These are phyloP conservation scores for Solanum neorickii DNA, from an alignment of 257 asterid species.

Conservation along the genomic window DNA sequence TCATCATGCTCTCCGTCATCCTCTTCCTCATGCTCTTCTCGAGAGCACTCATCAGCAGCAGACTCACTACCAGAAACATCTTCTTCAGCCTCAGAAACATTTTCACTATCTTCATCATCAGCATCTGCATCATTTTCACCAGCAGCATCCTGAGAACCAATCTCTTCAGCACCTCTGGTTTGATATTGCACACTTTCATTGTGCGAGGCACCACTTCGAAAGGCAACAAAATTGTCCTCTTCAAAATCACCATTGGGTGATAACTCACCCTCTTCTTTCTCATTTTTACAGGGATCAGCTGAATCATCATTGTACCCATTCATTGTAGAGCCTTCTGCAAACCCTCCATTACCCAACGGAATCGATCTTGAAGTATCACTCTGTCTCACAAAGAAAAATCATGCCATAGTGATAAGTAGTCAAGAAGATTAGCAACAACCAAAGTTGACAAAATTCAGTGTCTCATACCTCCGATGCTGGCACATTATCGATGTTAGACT, in stretches of 20 bases:
- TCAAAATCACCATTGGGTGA: constrained; percentile 77
- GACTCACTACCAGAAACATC: constrained; percentile 92
- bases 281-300: constrained; percentile 56
- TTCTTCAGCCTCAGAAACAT: constrained; percentile 71
- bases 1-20: constrained; percentile 69
- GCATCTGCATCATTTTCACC: constrained; percentile 76
- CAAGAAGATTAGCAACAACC: background rate
- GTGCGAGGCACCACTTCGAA: constrained; percentile 30
- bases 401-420: background rate
- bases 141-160: constrained; percentile 37
- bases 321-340: constrained; percentile 32
- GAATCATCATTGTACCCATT: constrained; percentile 34
- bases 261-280: constrained; percentile 93
- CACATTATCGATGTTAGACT: constrained; percentile 30
- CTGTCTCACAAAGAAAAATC: constrained; percentile 9
- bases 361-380: constrained; percentile 32
- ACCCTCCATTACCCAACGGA: constrained; percentile 41
- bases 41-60: constrained; percentile 79
- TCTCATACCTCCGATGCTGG: constrained; percentile 49
- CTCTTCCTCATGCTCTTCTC: constrained; percentile 83
- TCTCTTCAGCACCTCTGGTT: constrained; percentile 35
- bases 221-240: constrained; percentile 66
- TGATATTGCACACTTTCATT: constrained; percentile 38
- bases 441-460: background rate
- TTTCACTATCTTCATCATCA: constrained; percentile 84